Evolutionary conservation across 1,284 basidiomycete species (phyloP).

Genomic region (Termitomyces sp.): DNA sequence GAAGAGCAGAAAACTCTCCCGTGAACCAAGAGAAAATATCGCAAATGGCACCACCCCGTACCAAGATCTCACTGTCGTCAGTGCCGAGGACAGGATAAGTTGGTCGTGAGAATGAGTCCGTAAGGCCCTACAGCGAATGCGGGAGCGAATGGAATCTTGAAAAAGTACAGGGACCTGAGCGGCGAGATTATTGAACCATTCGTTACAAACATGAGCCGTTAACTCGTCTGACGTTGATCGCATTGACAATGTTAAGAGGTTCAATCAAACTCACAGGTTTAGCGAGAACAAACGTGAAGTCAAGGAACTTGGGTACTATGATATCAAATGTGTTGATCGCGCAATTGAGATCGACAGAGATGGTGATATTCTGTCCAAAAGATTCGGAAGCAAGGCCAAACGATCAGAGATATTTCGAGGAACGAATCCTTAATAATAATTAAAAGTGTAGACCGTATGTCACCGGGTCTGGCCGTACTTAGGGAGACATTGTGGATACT

Average conservation of each 20-base stretch:
- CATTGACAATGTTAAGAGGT: slow-evolving; percentile 10
- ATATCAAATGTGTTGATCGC: slow-evolving; percentile 6
- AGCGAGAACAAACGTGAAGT: slow-evolving; percentile 10
- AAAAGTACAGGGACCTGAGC: background rate
- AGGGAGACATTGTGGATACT: slow-evolving; percentile 8
- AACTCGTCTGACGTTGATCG: slow-evolving; percentile 12
- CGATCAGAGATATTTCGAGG: background rate
- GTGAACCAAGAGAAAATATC: too few species aligned
- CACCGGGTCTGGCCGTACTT: slow-evolving; percentile 8
- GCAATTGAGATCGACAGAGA: slow-evolving; percentile 12
- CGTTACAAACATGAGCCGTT: slow-evolving; percentile 7
- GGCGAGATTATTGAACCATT: background rate
- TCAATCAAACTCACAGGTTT: background rate
- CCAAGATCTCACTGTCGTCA: slow-evolving; percentile 6
- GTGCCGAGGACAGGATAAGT: slow-evolving; percentile 4
- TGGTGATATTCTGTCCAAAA: slow-evolving; percentile 4
- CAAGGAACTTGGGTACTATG: slow-evolving; percentile 11
- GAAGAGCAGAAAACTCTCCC: too few species aligned
- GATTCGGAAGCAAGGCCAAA: background rate
- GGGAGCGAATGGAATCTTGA: slow-evolving; percentile 5
- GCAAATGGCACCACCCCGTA: slow-evolving; percentile 12
- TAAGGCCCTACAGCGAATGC: slow-evolving; percentile 4
- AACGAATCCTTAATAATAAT: too few species aligned
- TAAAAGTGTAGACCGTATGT: slow-evolving; percentile 11
- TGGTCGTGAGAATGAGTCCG: slow-evolving; percentile 3